Evolutionary conservation across 225 moss, liverwort and hornwort genomes (phyloP), one percentile per base, ranked within the genome.

Genomic region (Ulota crispa): DNA sequence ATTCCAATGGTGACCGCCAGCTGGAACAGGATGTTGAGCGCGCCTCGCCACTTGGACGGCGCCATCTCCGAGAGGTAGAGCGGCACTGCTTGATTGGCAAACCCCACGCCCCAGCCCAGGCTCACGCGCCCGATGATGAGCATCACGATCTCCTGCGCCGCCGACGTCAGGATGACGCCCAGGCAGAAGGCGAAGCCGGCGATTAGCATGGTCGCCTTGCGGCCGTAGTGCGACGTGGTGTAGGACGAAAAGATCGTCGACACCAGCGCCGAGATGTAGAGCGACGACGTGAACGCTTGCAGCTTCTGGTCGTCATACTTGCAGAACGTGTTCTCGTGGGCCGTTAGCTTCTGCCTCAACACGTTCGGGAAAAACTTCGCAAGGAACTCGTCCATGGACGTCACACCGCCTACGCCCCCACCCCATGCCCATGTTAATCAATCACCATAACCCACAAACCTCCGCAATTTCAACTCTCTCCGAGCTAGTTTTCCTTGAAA

Each of bases 41-140:
- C 87, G 5, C 91, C 91, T 3, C 91, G 83, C 89, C 89, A 89
- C 31, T 88, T 86, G n/a, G 91, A 81, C 3, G 91, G 91, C 32
- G 91, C 91, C 91, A 92, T 92, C 83, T 92, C 91, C 3, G 91
- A 92, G 8, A 92, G 66, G 76, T 92, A 89, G 4, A 92, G 75
- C 30, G 91, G 91, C 30, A 92, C 91, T 34, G 91, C 89, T 50
- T 92, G 91, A 64, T 92, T 92, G 1, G 91, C 91, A n/a, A 92
- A 92, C 2, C 91, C 91, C 16, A 92, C 89, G 6, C 91, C 91
- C 80, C 85, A 83, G 7, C 91, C 91, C 43, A 92, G 59, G 19
- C 56, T 3, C 56, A 92, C 64, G 12, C 91, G 85, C 45, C 91
- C 91, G 23, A 92, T 59, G 32, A 92, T 82, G 74, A 92, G 87